Evolutionary conservation across 2,329 filamentous ascomycete genomes (phyloP), one percentile per base, ranked within the genome.

Genomic region (Paecilomyces sp.): DNA sequence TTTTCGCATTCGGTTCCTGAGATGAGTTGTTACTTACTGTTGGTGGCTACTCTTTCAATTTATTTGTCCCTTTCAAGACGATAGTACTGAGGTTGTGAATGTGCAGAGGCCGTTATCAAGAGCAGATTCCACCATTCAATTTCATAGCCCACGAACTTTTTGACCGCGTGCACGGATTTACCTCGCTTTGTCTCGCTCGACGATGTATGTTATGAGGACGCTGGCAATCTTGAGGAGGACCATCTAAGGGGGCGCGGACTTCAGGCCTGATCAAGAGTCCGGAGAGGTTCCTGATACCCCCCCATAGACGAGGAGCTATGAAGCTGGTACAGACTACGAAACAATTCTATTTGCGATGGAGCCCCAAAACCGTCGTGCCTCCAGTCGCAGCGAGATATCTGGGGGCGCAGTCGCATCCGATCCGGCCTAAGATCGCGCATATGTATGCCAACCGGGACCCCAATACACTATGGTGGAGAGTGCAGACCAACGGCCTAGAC

Each of bases 401-500:
- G 36, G 54, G 33, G 33, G 56, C 63, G 62, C 65, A 58, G 11
- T 57, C 61, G 56, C 71, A 78, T 63, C 70, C 73, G 1, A 67
- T 79, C 56, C 68, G 69, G 15, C 71, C 71, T 22, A 77, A 75
- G 63, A 67, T 78, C 57, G 51, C 67, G 25, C 65, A 77, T 50
- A 67, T 71, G 58, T 77, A 72, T 57, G 64, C 66, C 7, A 68
- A 70, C 59, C 75, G 78, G 52, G 71, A 76, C 50, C 70, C 68
- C 9, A 71, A 76, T 65, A 72, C 71, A 34, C 72, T 85, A 18
- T 81, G 81, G 76, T 83, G 79, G 78, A 69, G 71, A 15, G 74
- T 80, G 5, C 75, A 59, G 57, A 69, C 59, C 62, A 70, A 57
- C 61, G 66, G 61, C 57, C 69, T 66, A 58, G 63, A 63, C 15